Evolutionary conservation across 2,329 filamentous ascomycete species (phyloP).

Genomic region (Pyrenophora tritici-repentis): DNA sequence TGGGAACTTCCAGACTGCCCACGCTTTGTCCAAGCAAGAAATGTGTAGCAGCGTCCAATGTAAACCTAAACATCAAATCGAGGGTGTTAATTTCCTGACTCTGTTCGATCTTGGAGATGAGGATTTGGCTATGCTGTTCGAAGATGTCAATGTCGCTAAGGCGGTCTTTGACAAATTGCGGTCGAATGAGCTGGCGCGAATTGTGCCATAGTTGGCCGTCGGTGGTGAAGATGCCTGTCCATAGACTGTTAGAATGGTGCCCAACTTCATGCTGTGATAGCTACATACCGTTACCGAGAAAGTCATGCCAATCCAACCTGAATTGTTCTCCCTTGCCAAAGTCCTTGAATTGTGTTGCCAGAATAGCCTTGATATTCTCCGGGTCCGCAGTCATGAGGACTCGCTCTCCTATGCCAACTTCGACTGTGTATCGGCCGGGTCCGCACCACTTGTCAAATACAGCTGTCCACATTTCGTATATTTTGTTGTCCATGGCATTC

Average conservation of each 20-base stretch:
- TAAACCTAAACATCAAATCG: slow-evolving; percentile 76
- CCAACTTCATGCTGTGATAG: background rate
- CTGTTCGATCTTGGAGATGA: slow-evolving; percentile 67
- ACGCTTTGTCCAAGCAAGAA: slow-evolving; percentile 82
- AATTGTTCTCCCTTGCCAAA: slow-evolving; percentile 82
- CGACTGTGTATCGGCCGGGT: slow-evolving; percentile 61
- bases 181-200: slow-evolving; percentile 79
- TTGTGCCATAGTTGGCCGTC: slow-evolving; percentile 80
- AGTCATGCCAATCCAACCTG: slow-evolving; percentile 74
- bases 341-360: slow-evolving; percentile 85
- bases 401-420: slow-evolving; percentile 63
- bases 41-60: slow-evolving; percentile 83
- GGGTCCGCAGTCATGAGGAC: slow-evolving; percentile 78
- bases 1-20: slow-evolving; percentile 61
- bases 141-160: slow-evolving; percentile 82
- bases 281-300: slow-evolving; percentile 72
- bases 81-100: slow-evolving; percentile 69
- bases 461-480: slow-evolving; percentile 65
- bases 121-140: slow-evolving; percentile 74
- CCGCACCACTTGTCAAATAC: slow-evolving; percentile 53
- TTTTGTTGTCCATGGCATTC: slow-evolving; percentile 59
- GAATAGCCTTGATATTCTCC: slow-evolving; percentile 87
- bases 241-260: slow-evolving; percentile 1
- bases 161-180: slow-evolving; percentile 84
- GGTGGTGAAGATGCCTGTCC: slow-evolving; percentile 65